Base-by-base conservation (phyloP, 257 asterid species). In the Solanum piurae region DNA sequence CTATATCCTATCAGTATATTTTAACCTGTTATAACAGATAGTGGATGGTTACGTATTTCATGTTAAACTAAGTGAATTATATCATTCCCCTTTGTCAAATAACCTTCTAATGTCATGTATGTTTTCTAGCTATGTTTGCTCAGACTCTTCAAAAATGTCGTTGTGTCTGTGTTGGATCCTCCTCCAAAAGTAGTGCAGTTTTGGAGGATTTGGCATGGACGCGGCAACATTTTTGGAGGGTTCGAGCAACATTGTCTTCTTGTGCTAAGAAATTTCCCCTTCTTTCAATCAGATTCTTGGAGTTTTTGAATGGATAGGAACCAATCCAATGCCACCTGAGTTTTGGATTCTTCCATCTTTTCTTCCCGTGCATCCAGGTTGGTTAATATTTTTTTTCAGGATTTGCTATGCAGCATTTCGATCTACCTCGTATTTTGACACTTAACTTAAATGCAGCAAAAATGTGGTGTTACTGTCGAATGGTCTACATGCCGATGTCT, bases 401-500 rank as follows among this genome's bases (percentile, higher is more conserved):
- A 80, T 80, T 46, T 29, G 6, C 68, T 29, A 9, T 18, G 40
- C 68, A 9, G 20, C 18, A 29, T 80, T 27, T 44, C 38, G 12
- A 49, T 29, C 68, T 80, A 29, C 20, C 69, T 4, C 5, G 1
- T 55, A 2, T 75, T 29, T 83, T 64, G 42, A 80, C 0, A 31
- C 12, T 18, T 25, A 16, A 83, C 5, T 9, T 25, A 74, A 87
- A 88, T 90, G 92, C 93, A 94, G 98, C 95, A 38, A 94, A 94
- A 58, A 93, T 93, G 96, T 93, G 95, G 96, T 94, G 98, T 92
- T 94, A 94, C 89, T 89, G 94, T 40, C 93, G 98, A 73, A 93
- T 93, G 95, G 95, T 93, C 52, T 93, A 93, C 94, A 93, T 94
- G 98, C 98, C 98, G 37, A 93, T 94, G 98, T 94, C 98, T 5